Base-by-base conservation (phyloP, 2,329 filamentous ascomycete species). In the Botrytis tulipae region DNA sequence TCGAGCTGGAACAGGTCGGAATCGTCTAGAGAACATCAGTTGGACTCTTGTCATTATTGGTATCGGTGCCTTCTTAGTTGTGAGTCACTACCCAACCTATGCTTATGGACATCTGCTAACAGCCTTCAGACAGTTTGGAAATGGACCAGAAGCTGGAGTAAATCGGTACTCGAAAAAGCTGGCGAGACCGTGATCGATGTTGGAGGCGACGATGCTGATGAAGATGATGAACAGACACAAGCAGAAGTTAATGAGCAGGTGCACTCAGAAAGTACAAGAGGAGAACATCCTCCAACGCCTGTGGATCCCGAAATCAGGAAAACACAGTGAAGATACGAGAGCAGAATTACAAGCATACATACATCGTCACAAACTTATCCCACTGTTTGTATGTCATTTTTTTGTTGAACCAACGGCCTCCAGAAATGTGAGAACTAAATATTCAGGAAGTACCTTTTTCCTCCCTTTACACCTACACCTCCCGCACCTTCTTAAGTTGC, bases 401-500 rank as follows among this genome's bases (percentile, higher is more conserved):
- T 67, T 40, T 35, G 25, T 40, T 51, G n/a, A 57, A 42, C 51
- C 25, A 20, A 29, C 8, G 8, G 37, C 51, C 18, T 57, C 35
- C 37, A 57, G 18, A 32, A n/a, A 42, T 42, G 54, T 72, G 60
- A 72, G 46, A 25, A 29, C 46, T 2, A 65, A 14, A 66, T 14
- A 32, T n/a, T 20, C 22, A 65, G 10, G 42, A 32, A 37, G 42
- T 63, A 66, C 51, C 37, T 14, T 25, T 44, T 20, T 29, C 22
- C 54, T 66, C 51, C 70, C 32, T 18, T 20, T 9, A 37, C 32
- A 22, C 35, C n/a, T 44, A 44, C 7, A 32, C 37, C 40, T 35
- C 66, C 70, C 75, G 94, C 94, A 95, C 92, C 92, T 93, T 92
- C 92, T 97, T 97, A 92, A 97, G 94, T 96, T 97, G 93, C 89